phyloP scores from a whole-genome alignment of 805 yeast species.

The Kodamaea restingae region DNA sequence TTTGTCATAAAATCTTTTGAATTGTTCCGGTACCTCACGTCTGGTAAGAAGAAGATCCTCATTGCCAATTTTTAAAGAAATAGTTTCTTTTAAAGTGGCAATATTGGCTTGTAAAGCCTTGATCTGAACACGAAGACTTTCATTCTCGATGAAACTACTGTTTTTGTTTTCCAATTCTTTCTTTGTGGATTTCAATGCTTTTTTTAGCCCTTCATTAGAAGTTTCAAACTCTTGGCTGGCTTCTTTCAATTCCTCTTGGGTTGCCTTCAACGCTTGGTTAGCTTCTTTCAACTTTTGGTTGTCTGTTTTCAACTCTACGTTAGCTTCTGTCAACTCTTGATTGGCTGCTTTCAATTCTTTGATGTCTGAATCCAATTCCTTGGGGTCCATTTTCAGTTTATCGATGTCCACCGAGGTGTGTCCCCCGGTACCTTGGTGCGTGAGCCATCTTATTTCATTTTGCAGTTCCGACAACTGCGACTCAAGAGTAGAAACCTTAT shows the following conservation, averaged over 20 bases:
- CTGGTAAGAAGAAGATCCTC: constrained; percentile 12
- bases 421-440: not conserved
- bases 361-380: too few species aligned
- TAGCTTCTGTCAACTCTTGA: not conserved
- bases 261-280: too few species aligned
- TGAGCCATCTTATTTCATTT: constrained; percentile 1
- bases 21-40: constrained; percentile 13
- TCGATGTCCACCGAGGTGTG: too few species aligned
- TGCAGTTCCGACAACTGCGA: not conserved
- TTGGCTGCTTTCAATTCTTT: not conserved
- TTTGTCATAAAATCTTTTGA: constrained; percentile 22
- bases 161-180: too few species aligned
- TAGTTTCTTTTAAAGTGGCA: not conserved
- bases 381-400: too few species aligned
- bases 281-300: too few species aligned
- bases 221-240: too few species aligned
- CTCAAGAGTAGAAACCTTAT: not conserved
- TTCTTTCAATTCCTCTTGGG: too few species aligned
- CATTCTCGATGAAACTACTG: too few species aligned
- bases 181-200: too few species aligned
- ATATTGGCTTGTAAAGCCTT: not conserved
- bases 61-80: constrained; percentile 15
- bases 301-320: too few species aligned
- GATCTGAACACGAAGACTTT: not conserved
- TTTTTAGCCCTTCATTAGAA: too few species aligned